Conservation (phyloP, 2,329 filamentous ascomycete species). For the Bisporella sp. region DNA sequence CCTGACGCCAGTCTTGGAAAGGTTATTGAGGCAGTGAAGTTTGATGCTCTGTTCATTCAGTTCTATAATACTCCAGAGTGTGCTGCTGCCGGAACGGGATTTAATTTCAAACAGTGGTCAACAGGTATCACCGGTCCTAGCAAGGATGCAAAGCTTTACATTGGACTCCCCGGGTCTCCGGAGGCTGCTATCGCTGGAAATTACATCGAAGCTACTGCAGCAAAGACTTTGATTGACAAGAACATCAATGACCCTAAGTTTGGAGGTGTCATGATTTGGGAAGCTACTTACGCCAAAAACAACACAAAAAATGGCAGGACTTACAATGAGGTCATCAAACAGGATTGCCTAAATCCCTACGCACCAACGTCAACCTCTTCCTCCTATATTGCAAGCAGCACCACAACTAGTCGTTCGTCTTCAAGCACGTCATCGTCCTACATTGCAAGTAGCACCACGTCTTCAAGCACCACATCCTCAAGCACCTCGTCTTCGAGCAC, state of each 20-base stretch:
- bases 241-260: conserved; percentile 17
- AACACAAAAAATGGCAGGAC: neutral
- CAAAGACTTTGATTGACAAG: conserved; percentile 15
- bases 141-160: conserved; percentile 21
- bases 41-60: conserved; percentile 27
- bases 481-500: neutral
- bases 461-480: neutral
- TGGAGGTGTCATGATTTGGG: conserved; percentile 29
- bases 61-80: conserved; percentile 27
- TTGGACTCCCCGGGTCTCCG: conserved; percentile 21
- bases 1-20: conserved; percentile 24
- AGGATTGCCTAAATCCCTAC: neutral
- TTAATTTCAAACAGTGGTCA: conserved; percentile 23
- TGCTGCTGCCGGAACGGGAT: conserved; percentile 12
- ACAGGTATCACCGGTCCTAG: conserved; percentile 14
- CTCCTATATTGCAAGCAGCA: neutral
- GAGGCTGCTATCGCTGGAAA: conserved; percentile 8
- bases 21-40: conserved; percentile 20
- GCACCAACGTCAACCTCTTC: neutral
- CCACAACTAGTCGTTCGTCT: neutral
- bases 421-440: neutral
- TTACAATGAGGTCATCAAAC: neutral
- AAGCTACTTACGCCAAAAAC: conserved; percentile 7
- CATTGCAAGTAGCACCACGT: neutral
- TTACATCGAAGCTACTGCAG: conserved; percentile 19